A percentile compares a stretch with the other conserved stretches of the same genome.
Evolutionary conservation across 1,284 basidiomycete genomes (phyloP).

Genomic region (Austroboletus novae-zelandiae): DNA sequence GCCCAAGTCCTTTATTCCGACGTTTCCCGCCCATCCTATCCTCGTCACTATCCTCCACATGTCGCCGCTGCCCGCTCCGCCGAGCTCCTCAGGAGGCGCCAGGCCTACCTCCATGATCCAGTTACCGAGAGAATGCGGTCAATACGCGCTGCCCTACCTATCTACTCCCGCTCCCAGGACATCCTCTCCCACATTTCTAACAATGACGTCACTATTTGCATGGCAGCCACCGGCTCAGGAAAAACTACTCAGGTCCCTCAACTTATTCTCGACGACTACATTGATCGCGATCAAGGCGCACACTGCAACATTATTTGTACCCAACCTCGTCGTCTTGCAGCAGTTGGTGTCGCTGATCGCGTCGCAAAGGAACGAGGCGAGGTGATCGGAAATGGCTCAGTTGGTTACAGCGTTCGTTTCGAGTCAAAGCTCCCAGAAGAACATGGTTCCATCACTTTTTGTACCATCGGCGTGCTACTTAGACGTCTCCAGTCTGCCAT

Average conservation of each 20-base stretch:
- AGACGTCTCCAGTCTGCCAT: constrained; percentile 84
- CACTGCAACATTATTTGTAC: constrained; percentile 93
- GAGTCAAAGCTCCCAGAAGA: constrained; percentile 79
- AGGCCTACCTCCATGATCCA: constrained; percentile 66
- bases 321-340: constrained; percentile 90
- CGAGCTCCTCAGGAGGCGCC: constrained; percentile 51
- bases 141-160: constrained; percentile 69
- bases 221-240: constrained; percentile 95
- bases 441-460: constrained; percentile 89
- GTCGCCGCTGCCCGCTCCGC: constrained; percentile 53
- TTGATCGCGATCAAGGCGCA: constrained; percentile 76
- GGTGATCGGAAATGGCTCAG: constrained; percentile 59
- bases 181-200: constrained; percentile 70
- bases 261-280: constrained; percentile 85
- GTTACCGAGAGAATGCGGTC: constrained; percentile 65
- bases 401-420: constrained; percentile 95
- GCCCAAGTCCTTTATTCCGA: not conserved
- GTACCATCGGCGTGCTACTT: constrained; percentile 91
- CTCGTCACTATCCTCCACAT: constrained; percentile 17
- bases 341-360: constrained; percentile 90
- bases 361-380: constrained; percentile 91
- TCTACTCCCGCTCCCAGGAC: constrained; percentile 65
- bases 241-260: constrained; percentile 98
- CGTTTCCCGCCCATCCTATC: constrained; percentile 8
- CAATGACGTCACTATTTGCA: constrained; percentile 89